These are phyloP conservation scores for Penicillium cosmopolitanum DNA, from an alignment of 495 filamentous ascomycete genomes.

Conservation along the genomic window DNA sequence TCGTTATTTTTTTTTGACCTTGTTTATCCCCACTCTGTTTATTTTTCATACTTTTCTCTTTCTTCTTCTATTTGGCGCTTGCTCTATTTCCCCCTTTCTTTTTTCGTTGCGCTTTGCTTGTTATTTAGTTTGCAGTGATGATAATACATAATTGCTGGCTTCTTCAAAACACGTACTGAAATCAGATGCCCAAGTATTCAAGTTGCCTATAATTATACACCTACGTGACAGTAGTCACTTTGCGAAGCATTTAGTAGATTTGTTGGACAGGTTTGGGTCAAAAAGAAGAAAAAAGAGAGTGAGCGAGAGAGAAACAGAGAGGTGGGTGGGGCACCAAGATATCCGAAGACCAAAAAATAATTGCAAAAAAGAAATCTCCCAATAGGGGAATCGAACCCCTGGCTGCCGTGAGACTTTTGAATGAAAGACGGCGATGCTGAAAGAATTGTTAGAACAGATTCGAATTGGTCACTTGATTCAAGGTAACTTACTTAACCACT, in stretches of 20 bases:
- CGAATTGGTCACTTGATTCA: neutral
- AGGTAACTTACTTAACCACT: slow-evolving; percentile 1
- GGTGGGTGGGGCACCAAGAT: neutral
- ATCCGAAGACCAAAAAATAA: neutral
- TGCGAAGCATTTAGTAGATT: too few relatives aligned
- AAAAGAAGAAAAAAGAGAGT: neutral
- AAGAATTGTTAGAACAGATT: neutral
- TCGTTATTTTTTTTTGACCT: slow-evolving; percentile 1
- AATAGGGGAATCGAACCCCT: slow-evolving; percentile 4
- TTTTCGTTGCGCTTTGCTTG: slow-evolving; percentile 8
- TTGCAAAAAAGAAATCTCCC: neutral
- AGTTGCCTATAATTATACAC: too few relatives aligned
- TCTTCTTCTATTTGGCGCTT: neutral
- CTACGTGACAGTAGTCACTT: too few relatives aligned
- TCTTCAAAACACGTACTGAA: neutral
- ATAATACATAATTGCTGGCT: slow-evolving; percentile 12
- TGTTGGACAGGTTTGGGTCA: too few relatives aligned
- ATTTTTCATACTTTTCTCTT: neutral
- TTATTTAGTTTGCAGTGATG: slow-evolving; percentile 4
- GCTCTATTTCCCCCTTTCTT: neutral
- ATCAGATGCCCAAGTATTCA: too few relatives aligned
- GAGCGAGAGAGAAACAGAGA: neutral
- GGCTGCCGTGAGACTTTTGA: neutral
- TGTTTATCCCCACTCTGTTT: neutral
- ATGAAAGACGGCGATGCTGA: slow-evolving; percentile 4